Percentiles rank a stretch among this genome's conserved stretches.
These are phyloP conservation scores for Porpolomopsis calyptriformis DNA, from an alignment of 768 basidiomycete species.

Conservation along the genomic window DNA sequence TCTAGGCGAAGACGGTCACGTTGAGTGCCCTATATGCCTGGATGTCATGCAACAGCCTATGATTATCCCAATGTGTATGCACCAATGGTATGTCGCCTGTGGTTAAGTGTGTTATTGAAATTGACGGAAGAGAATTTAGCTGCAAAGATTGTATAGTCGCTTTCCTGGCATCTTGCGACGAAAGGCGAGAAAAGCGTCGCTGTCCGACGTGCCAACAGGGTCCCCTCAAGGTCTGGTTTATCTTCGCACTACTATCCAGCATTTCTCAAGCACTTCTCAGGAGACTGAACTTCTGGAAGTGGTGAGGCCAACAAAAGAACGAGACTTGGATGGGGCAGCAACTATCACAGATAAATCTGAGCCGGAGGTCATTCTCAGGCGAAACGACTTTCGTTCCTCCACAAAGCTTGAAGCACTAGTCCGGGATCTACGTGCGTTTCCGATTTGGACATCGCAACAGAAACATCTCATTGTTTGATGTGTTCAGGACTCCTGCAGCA, in stretches of 20 bases:
- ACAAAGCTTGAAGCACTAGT: slow-evolving; percentile 85
- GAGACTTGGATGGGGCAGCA: slow-evolving; percentile 10
- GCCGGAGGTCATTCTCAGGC: slow-evolving; percentile 47
- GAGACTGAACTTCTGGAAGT: slow-evolving; percentile 57
- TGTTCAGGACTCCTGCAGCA: slow-evolving; percentile 46
- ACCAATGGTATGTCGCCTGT: slow-evolving; percentile 47
- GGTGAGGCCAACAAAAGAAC: slow-evolving; percentile 26
- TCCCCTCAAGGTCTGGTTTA: slow-evolving; percentile 43
- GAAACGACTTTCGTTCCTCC: slow-evolving; percentile 80
- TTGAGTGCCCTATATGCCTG: slow-evolving; percentile 75
- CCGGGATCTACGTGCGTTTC: slow-evolving; percentile 51
- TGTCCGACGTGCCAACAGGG: slow-evolving; percentile 77
- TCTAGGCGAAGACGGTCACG: slow-evolving; percentile 40
- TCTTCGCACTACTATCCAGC: neutral
- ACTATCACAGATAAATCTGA: slow-evolving; percentile 26
- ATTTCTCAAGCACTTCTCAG: slow-evolving; percentile 19
- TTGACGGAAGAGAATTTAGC: slow-evolving; percentile 31
- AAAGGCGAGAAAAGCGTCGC: slow-evolving; percentile 54
- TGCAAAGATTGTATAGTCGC: slow-evolving; percentile 87
- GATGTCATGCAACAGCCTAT: slow-evolving; percentile 65
- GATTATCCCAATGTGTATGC: slow-evolving; percentile 67
- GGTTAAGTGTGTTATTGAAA: slow-evolving; percentile 1
- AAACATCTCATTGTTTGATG: neutral
- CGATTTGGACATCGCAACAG: neutral
- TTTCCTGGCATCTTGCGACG: slow-evolving; percentile 57